Evolutionary conservation across 306 rosid genomes (phyloP).

Genomic region (Cucumis hystrix): DNA sequence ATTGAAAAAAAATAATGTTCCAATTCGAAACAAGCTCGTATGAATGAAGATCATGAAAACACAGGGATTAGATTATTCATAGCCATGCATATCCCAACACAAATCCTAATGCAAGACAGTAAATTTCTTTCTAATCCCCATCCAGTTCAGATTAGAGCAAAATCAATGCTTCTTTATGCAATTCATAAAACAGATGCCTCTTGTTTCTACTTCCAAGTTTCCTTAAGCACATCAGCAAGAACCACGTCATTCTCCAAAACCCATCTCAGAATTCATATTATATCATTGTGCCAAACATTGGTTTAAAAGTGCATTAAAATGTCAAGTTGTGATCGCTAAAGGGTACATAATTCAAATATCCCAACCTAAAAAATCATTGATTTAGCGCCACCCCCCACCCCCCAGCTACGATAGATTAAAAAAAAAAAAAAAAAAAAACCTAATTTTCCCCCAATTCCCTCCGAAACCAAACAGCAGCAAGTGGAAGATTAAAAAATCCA

Average conservation of each 20-base stretch:
- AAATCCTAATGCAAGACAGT: not conserved
- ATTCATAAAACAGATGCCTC: not conserved
- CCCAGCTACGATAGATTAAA: not conserved
- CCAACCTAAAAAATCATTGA: not conserved
- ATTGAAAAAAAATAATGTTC: not conserved
- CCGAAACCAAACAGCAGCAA: not conserved
- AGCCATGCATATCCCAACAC: not conserved
- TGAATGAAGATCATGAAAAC: not conserved
- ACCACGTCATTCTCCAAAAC: not conserved
- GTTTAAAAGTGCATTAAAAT: not conserved
- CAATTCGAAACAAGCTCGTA: not conserved
- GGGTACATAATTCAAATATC: not conserved
- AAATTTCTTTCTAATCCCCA: not conserved
- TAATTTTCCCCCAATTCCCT: not conserved
- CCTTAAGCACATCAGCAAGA: not conserved
- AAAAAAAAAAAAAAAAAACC: not conserved
- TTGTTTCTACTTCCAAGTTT: not conserved
- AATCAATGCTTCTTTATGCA: not conserved
- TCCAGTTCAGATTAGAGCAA: not conserved
- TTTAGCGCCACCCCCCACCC: too few species aligned
- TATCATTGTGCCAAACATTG: not conserved
- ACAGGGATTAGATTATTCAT: not conserved
- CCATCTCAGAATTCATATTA: not conserved
- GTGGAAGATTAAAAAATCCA: not conserved
- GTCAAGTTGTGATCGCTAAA: not conserved